A percentile compares a stretch with the other conserved stretches of the same genome.
phyloP scores from a whole-genome alignment of 1,284 basidiomycete genomes.

The Takashimella koratensis region DNA sequence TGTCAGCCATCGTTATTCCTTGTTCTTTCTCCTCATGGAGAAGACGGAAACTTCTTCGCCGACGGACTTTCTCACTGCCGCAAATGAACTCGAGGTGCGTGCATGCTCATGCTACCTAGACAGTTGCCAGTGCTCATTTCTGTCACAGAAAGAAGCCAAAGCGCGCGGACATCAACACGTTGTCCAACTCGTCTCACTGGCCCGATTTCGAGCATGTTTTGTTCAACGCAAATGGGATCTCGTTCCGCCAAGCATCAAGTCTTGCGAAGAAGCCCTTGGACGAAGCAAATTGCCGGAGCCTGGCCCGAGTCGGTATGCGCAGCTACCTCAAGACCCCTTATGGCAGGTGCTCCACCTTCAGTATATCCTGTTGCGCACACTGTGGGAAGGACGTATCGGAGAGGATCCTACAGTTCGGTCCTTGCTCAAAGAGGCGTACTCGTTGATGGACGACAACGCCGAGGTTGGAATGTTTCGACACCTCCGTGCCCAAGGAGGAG shows the following conservation, averaged over 20 bases:
- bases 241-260: slow-evolving; percentile 16
- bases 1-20: slow-evolving; percentile 23
- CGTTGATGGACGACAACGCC: slow-evolving; percentile 27
- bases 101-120: neutral
- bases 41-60: slow-evolving; percentile 10
- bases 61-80: slow-evolving; percentile 22
- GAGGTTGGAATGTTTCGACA: slow-evolving; percentile 17
- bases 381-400: slow-evolving; percentile 36
- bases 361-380: slow-evolving; percentile 22
- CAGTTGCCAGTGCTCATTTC: too few species aligned
- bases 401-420: slow-evolving; percentile 21
- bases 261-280: slow-evolving; percentile 10
- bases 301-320: neutral
- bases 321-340: neutral
- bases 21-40: slow-evolving; percentile 29
- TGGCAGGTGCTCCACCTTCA: slow-evolving; percentile 15
- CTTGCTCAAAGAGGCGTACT: slow-evolving; percentile 25
- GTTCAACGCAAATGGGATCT: slow-evolving; percentile 34
- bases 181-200: slow-evolving; percentile 22
- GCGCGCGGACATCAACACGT: slow-evolving; percentile 18
- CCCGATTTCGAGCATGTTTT: slow-evolving; percentile 24
- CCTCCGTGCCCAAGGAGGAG: slow-evolving; percentile 23
- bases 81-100: slow-evolving; percentile 26
- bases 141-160: slow-evolving; percentile 18
- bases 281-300: neutral